Base-by-base conservation (phyloP, 257 asterid genomes). In the Solanum megistacrolobum region DNA sequence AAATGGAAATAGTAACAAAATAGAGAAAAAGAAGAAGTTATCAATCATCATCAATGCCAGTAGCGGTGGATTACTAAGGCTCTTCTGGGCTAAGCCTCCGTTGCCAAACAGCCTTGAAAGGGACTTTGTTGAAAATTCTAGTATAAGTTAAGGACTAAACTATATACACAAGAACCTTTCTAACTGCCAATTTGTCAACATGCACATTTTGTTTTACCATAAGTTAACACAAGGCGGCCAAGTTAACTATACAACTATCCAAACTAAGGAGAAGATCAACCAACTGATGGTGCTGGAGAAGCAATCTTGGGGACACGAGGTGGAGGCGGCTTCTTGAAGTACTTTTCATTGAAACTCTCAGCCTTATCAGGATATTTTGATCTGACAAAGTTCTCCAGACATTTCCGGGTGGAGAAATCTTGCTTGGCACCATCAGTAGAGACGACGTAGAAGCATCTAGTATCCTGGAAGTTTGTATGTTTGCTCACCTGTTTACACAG, bases 321-420 rank as follows among this genome's bases (percentile, higher is more conserved):
- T 86, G 90, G 96, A n/a, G 89, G 91, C 91, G 89, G 91, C 92
- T 88, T 93, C 58, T 36, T 92, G 91, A 95, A 97, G 90, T 97
- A 97, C 88, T 94, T 96, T 0, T 90, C 89, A 39, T 91, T 82
- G 62, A 96, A 97, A 12, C 92, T 48, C n/a, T 96, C 98, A 1
- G 94, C 98, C 90, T 88, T 88, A 65, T 94, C 98, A 7, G 99
- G 96, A 87, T 92, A 92, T 87, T 96, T 96, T 43, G n/a, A 91
- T 85, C 84, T 91, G 86, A 94, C 27, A 52, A 89, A 95, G 87
- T 92, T 93, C 83, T 97, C 96, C 87, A 97, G 92, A 83, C 98
- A 92, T 87, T 97, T 97, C 3, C 94, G 91, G 86, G 93, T 96
- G 5, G 99, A 97, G 89, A 97, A 97, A 84, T 97, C 99, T 69